Evolutionary conservation across 73 alveolate species (phyloP), one percentile per base, ranked within the genome.

Genomic region (Loxodes magnus): DNA sequence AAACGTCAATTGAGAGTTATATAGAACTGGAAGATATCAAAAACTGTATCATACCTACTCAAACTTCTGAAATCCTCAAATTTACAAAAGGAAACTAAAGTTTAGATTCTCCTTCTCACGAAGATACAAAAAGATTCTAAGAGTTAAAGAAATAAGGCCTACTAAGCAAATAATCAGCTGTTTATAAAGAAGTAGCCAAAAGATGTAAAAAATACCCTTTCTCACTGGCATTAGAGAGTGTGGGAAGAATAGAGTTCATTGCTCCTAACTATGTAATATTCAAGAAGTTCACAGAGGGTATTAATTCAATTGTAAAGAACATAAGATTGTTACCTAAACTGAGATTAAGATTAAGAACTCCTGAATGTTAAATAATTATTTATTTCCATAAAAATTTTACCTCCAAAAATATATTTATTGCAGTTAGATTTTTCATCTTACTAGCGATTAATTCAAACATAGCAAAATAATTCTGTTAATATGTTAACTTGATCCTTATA

Each of bases 171-270:
- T 43, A 42, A 68, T 22, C 75, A 74, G 27, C 64, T 61, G 24
- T 75, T 56, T 48, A 59, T 51, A 39, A 63, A 67, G 50, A 75
- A 72, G 38, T 67, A 79, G n/a, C n/a, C 58, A 25, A 35, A 33
- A 66, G 50, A 9, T 60, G 80, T 5, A 35, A 54, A 5, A 68
- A 29, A 53, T 75, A 56, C 70, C 90, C 90, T 20, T 69, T 75
- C 58, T 42, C 72, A 29, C 49, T 69, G 6, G 79, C 77, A 24
- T 16, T 59, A 20, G 52, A 52, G 3, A 43, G 38, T 23, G 59
- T 37, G 2, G 82, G 80, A 0, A 43, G 82, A 28, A 57, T 74
- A 14, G 89, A 74, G 54, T 23, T 74, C 16, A 74, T 74, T 0
- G 77, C 82, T 0, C 50, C 73, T 21, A 30, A 42, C 19, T 74